phyloP scores from a whole-genome alignment of 2,329 filamentous ascomycete species.

The Calonectria naviculata region DNA sequence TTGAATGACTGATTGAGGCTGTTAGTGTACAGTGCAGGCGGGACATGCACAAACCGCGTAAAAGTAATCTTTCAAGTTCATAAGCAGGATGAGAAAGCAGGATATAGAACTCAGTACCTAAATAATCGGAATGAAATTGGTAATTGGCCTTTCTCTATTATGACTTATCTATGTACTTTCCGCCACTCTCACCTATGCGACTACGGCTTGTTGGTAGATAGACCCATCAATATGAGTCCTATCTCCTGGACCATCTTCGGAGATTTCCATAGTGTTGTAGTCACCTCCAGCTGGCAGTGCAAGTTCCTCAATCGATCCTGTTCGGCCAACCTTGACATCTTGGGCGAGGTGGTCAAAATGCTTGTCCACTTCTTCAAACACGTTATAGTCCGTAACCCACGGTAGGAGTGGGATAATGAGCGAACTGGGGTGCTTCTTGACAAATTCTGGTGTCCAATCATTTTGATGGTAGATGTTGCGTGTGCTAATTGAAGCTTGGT shows the following conservation, averaged over 20 bases:
- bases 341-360: constrained; percentile 11
- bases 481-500: constrained; percentile 3
- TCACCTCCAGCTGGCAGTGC: constrained; percentile 3
- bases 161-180: background rate
- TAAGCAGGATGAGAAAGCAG: too few species aligned
- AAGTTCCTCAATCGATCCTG: constrained; percentile 7
- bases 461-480: background rate
- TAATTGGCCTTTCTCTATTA: background rate
- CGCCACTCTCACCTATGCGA: background rate
- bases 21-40: too few species aligned
- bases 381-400: constrained; percentile 11
- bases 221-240: background rate
- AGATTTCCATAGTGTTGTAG: background rate
- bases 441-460: constrained; percentile 11
- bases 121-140: background rate
- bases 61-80: too few species aligned
- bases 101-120: too few species aligned
- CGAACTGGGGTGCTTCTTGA: constrained; percentile 9
- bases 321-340: constrained; percentile 4
- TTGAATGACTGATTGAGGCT: too few species aligned
- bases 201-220: background rate
- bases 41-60: too few species aligned
- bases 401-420: constrained; percentile 3
- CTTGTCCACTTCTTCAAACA: background rate
- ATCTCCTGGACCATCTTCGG: background rate